A percentile compares a stretch with the other conserved stretches of the same genome.
These are phyloP conservation scores for Phaeomoniella chlamydospora DNA, from an alignment of 2,329 filamentous ascomycete species.

Conservation along the genomic window DNA sequence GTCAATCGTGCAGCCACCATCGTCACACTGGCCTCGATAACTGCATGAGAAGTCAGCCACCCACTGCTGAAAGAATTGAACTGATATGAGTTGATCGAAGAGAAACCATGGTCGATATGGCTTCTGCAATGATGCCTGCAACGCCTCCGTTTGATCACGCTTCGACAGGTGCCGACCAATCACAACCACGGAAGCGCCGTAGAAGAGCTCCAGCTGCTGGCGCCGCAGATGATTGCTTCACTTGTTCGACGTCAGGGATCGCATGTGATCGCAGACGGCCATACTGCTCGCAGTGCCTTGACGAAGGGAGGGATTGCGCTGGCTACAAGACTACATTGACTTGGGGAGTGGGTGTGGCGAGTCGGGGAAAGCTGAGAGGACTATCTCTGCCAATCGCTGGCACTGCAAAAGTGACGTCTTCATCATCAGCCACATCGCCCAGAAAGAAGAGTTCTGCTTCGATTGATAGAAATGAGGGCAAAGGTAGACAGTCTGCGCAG, in stretches of 20 bases:
- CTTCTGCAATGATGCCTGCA: background rate
- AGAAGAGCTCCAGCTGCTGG: slow-evolving; percentile 79
- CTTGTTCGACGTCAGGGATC: slow-evolving; percentile 68
- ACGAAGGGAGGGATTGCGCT: slow-evolving; percentile 81
- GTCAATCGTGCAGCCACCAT: too few species aligned
- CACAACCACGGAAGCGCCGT: slow-evolving; percentile 49
- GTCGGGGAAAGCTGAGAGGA: slow-evolving; percentile 83
- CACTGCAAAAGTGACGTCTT: slow-evolving; percentile 20
- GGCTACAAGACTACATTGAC: slow-evolving; percentile 95
- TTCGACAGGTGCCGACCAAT: background rate
- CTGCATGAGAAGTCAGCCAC: too few species aligned
- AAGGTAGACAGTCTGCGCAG: background rate
- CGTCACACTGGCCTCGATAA: too few species aligned
- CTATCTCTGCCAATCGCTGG: slow-evolving; percentile 56
- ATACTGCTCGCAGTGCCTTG: slow-evolving; percentile 89
- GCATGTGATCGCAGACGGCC: slow-evolving; percentile 85
- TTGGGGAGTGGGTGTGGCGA: slow-evolving; percentile 91
- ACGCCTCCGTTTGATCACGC: background rate
- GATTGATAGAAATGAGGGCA: slow-evolving; percentile 5
- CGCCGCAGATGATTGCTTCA: slow-evolving; percentile 88
- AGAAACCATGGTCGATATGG: too few species aligned
- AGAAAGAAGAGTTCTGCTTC: slow-evolving; percentile 5
- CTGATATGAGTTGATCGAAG: too few species aligned
- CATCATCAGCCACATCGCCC: slow-evolving; percentile 10
- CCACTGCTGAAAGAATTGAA: too few species aligned